phyloP scores from a whole-genome alignment of 805 yeast species.

The Schwanniomyces sp. region DNA sequence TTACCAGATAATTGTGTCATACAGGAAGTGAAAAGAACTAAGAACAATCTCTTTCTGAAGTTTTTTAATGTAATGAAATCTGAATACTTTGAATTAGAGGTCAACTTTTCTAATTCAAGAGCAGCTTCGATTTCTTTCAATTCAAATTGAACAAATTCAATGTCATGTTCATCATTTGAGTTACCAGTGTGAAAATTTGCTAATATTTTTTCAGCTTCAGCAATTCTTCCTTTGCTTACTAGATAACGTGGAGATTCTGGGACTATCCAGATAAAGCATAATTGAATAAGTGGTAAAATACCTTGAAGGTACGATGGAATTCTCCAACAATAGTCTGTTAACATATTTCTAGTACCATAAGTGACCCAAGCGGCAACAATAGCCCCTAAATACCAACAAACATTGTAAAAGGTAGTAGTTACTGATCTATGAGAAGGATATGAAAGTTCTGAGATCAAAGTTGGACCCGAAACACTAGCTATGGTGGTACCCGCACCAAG shows the following conservation, averaged over 20 bases:
- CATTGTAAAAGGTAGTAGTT: conserved; percentile 46
- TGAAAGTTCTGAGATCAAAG: conserved; percentile 50
- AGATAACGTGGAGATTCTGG: conserved; percentile 53
- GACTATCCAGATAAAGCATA: conserved; percentile 31
- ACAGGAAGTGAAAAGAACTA: conserved; percentile 30
- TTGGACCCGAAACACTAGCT: conserved; percentile 44
- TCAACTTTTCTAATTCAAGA: conserved; percentile 38
- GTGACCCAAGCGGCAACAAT: conserved; percentile 52
- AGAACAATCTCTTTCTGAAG: conserved; percentile 43
- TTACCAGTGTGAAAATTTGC: conserved; percentile 40
- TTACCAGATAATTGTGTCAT: conserved; percentile 52
- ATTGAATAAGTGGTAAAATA: conserved; percentile 43
- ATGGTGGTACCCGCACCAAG: conserved; percentile 47
- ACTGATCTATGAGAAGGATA: conserved; percentile 46
- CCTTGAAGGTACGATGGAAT: conserved; percentile 55
- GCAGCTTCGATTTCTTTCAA: conserved; percentile 38
- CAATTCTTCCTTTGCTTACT: conserved; percentile 38
- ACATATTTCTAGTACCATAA: conserved; percentile 41
- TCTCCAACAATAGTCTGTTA: conserved; percentile 48
- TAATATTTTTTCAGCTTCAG: conserved; percentile 44
- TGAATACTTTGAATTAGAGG: conserved; percentile 28
- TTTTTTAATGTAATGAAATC: conserved; percentile 39
- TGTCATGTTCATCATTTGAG: conserved; percentile 25
- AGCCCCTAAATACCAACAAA: conserved; percentile 55
- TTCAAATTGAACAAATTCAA: conserved; percentile 34